Evolutionary conservation across 1,139 yeast species (phyloP).

Genomic region (Suhomyces terraborum): DNA sequence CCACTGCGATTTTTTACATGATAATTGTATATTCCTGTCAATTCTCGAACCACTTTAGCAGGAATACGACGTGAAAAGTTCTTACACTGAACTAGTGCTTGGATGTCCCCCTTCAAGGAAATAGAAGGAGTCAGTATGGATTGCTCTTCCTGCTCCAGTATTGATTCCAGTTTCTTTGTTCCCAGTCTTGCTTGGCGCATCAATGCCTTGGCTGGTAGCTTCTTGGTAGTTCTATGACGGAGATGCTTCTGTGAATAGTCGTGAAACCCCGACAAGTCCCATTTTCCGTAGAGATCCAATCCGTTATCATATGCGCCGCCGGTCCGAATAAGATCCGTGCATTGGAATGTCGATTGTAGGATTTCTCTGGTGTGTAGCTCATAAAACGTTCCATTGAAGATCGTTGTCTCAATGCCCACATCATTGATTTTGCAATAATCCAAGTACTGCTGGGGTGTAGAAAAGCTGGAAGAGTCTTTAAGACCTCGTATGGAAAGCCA

Average conservation of each 20-base stretch:
- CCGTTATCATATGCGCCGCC: slow-evolving; percentile 82
- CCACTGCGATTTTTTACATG: slow-evolving; percentile 34
- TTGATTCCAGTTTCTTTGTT: background rate
- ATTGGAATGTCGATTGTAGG: slow-evolving; percentile 41
- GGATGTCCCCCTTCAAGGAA: slow-evolving; percentile 31
- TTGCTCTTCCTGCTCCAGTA: too few species aligned
- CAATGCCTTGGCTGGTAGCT: slow-evolving; percentile 12
- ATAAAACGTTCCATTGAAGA: slow-evolving; percentile 69
- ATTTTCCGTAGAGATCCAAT: slow-evolving; percentile 63
- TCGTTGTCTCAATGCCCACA: slow-evolving; percentile 39
- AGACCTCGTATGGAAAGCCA: background rate
- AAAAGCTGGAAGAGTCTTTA: background rate
- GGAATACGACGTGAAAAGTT: slow-evolving; percentile 46
- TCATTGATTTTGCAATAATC: slow-evolving; percentile 29
- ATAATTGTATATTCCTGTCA: slow-evolving; percentile 56
- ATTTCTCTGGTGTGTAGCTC: slow-evolving; percentile 58
- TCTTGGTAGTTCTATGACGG: slow-evolving; percentile 4
- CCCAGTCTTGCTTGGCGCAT: slow-evolving; percentile 12
- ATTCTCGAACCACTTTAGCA: slow-evolving; percentile 57
- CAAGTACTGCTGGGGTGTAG: slow-evolving; percentile 30
- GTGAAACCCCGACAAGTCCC: slow-evolving; percentile 49
- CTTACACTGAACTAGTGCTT: slow-evolving; percentile 62
- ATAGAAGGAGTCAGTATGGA: too few species aligned
- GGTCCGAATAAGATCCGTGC: slow-evolving; percentile 40
- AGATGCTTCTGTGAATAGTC: slow-evolving; percentile 8